Evolutionary conservation across 352 stramenopile species (phyloP).

Genomic region (Globisporangium solare): DNA sequence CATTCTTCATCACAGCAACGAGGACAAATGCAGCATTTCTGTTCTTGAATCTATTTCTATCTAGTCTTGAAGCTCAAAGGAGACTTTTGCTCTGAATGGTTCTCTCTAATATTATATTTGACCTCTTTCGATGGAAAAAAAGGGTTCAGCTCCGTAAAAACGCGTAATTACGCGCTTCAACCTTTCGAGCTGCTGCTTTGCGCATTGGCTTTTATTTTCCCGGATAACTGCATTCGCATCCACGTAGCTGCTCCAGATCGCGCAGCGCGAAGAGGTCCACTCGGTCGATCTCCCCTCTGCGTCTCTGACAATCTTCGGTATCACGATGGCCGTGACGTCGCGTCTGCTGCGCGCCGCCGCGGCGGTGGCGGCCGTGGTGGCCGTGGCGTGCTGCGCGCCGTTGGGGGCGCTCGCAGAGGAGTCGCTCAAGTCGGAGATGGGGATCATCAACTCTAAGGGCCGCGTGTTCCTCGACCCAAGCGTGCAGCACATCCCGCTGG

Average conservation of each 20-base stretch:
- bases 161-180: not conserved
- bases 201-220: too few species aligned
- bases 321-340: not conserved
- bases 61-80: too few species aligned
- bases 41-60: too few species aligned
- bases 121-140: not conserved
- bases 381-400: conserved; percentile 2
- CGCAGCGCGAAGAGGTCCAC: too few species aligned
- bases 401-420: not conserved
- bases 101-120: not conserved
- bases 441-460: conserved; percentile 51
- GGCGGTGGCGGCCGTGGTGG: not conserved
- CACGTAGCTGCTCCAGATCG: too few species aligned
- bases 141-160: not conserved
- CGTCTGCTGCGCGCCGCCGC: not conserved
- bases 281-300: too few species aligned
- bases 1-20: too few species aligned
- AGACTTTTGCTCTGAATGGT: too few species aligned
- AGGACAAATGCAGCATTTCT: too few species aligned
- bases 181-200: too few species aligned
- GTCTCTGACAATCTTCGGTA: too few species aligned
- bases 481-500: conserved; percentile 70
- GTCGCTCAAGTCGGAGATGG: conserved; percentile 38
- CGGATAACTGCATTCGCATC: too few species aligned
- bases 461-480: conserved; percentile 59